A percentile compares a stretch with the other conserved stretches of the same genome.
Evolutionary conservation across 371 early-diverging fungal genomes (phyloP).

Genomic region (Dinochytrium kinnereticum): DNA sequence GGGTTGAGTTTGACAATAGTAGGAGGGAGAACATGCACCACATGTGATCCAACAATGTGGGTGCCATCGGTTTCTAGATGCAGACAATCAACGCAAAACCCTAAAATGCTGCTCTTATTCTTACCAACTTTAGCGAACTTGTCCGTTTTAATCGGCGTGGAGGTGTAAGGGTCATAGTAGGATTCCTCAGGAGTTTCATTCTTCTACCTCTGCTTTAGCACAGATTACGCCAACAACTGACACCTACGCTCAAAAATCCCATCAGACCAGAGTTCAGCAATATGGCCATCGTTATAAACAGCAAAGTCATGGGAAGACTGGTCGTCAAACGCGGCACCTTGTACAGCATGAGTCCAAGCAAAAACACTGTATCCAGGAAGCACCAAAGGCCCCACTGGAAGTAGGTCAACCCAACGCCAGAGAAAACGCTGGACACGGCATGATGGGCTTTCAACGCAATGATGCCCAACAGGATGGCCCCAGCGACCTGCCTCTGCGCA

Average conservation of each 20-base stretch:
- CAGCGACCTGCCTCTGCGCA: conserved; percentile 33
- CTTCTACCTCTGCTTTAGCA: background rate
- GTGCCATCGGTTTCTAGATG: conserved; percentile 13
- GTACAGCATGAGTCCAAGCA: conserved; percentile 30
- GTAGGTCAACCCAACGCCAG: background rate
- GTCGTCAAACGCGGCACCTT: conserved; percentile 34
- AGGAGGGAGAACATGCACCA: conserved; percentile 52
- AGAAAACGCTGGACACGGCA: conserved; percentile 8
- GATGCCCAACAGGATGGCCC: conserved; percentile 18
- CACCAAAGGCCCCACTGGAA: conserved; percentile 28
- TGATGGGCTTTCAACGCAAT: conserved; percentile 34
- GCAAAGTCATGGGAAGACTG: conserved; percentile 9
- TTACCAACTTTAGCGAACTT: background rate
- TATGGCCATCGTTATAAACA: conserved; percentile 11
- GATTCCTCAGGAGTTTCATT: background rate
- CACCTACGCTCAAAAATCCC: conserved; percentile 15
- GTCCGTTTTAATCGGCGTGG: background rate
- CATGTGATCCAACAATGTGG: conserved; percentile 52
- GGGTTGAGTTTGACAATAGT: conserved; percentile 48
- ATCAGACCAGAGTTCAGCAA: conserved; percentile 32
- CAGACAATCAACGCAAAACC: background rate
- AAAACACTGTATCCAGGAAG: conserved; percentile 32
- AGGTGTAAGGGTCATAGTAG: background rate
- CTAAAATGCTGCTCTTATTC: too few relatives aligned
- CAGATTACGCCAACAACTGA: background rate